Base-by-base conservation (phyloP, 2,329 filamentous ascomycete species). In the Fusarium continuum region DNA sequence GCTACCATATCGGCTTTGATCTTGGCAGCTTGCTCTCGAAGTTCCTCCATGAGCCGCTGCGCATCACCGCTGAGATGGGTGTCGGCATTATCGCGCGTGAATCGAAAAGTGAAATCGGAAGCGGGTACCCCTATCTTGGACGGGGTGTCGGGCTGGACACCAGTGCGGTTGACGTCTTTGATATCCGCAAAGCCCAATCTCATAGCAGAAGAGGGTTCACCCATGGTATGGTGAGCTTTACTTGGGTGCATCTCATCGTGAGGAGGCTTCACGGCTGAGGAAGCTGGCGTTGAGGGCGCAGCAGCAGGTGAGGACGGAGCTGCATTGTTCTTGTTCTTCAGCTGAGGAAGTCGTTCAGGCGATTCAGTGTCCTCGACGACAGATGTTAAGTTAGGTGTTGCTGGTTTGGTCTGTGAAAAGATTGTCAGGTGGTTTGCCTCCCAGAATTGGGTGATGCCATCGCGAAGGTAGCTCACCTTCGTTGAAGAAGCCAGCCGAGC, bases 211-310 rank as follows among this genome's bases (percentile, higher is more conserved):
- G 95, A 93, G 3, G 90, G 86, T 38, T 91, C 82, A 49, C 90
- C 91, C 61, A 88, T 90, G 19, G 91, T 93, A 64, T 86, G 83
- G 54, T 95, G 92, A 53, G 87, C 86, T 73, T 91, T 91, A 79
- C 91, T 91, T 8, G 94, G 94, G 74, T 97, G 93, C 93, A 97
- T 97, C 75, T 97, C 93, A 57, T 88, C 87, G 64, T 84, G 83
- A 41, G 89, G 81, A 20, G 92, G 91, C 78, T 91, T 90, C 67
- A 90, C 79, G 6, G 87, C 83, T 5, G 87, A 87, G 13, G 83
- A 84, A 32, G 86, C 85, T 6, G 92, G 92, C 2, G 91, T 89
- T 23, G 71, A 72, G 5, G 79, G 78, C 43, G 69, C 68, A 31
- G 79, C 73, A 45, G 69, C 66, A 38, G 70, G 72, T 55, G 77